Conservation (phyloP, 352 stramenopile species). For the Pseudoperonospora humuli region DNA sequence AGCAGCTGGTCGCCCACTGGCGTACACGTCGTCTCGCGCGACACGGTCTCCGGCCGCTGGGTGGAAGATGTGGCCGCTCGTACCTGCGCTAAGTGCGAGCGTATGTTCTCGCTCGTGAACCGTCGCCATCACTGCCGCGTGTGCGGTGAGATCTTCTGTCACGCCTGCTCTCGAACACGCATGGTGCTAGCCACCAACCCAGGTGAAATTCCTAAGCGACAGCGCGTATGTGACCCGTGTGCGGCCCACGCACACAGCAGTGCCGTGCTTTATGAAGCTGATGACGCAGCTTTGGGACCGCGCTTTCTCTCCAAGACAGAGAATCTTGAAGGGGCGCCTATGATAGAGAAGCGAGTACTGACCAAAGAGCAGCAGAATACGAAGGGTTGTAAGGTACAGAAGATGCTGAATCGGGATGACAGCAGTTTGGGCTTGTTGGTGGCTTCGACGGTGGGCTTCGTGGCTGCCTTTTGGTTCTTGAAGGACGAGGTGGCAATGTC, state of each 20-base stretch:
- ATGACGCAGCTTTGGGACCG: constrained; percentile 25
- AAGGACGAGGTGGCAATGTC: constrained; percentile 65
- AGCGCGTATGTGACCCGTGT: constrained; percentile 70
- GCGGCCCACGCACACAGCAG: constrained; percentile 52
- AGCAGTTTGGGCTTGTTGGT: constrained; percentile 41
- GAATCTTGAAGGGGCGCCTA: constrained; percentile 11
- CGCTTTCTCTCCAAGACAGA: constrained; percentile 30
- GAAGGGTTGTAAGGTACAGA: not conserved
- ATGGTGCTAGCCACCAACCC: constrained; percentile 71
- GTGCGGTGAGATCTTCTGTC: constrained; percentile 78
- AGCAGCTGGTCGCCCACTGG: constrained; percentile 56
- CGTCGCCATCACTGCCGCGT: constrained; percentile 77
- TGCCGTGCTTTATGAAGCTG: constrained; percentile 53
- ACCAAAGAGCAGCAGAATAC: constrained; percentile 4
- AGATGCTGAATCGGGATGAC: not conserved
- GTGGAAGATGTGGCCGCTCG: constrained; percentile 45
- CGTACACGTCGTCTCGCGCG: constrained; percentile 25
- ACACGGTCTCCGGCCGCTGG: constrained; percentile 67
- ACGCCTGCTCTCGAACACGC: constrained; percentile 66
- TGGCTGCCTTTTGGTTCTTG: constrained; percentile 68
- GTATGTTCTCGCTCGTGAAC: constrained; percentile 64
- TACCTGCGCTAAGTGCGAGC: constrained; percentile 61
- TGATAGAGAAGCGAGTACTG: constrained; percentile 20
- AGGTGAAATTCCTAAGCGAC: constrained; percentile 53
- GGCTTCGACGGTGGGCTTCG: constrained; percentile 52